phyloP scores from a whole-genome alignment of 1,284 basidiomycete genomes.

The Xerocomus minutiporus region DNA sequence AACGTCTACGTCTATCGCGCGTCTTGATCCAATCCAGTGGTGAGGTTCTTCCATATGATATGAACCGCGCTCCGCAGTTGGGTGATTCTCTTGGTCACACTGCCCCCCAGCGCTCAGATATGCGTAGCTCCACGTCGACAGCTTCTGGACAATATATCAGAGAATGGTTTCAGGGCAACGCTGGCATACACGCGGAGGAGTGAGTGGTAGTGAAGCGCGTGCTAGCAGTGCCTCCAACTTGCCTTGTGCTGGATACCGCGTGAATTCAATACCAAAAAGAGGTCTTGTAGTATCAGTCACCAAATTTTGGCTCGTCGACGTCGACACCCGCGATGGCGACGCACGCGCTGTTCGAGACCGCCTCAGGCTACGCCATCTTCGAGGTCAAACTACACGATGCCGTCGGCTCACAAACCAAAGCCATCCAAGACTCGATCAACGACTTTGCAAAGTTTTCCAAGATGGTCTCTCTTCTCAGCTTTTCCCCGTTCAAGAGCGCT shows the following conservation, averaged over 20 bases:
- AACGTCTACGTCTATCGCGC: not conserved
- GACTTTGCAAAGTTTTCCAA: constrained; percentile 91
- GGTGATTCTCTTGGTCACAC: not conserved
- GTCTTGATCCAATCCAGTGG: not conserved
- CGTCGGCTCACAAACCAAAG: constrained; percentile 78
- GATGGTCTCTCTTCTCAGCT: constrained; percentile 91
- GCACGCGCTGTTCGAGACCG: constrained; percentile 92
- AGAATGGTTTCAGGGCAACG: not conserved
- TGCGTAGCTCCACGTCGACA: not conserved
- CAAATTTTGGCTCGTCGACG: constrained; percentile 7
- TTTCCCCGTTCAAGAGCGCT: constrained; percentile 92
- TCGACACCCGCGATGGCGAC: constrained; percentile 52
- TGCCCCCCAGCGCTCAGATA: not conserved
- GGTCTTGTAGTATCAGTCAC: not conserved
- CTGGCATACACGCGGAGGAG: too few species aligned
- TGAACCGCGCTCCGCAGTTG: not conserved
- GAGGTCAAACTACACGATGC: constrained; percentile 87
- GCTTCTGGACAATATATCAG: not conserved
- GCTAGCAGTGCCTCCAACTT: not conserved
- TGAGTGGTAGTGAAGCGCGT: not conserved
- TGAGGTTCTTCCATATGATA: constrained; percentile 8
- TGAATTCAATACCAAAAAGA: constrained; percentile 9
- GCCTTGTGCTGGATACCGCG: constrained; percentile 3
- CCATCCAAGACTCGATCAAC: constrained; percentile 81
- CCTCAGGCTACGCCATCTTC: constrained; percentile 95